phyloP scores from a whole-genome alignment of 495 filamentous ascomycete species.

The Hypoxylon crocopeplum region DNA sequence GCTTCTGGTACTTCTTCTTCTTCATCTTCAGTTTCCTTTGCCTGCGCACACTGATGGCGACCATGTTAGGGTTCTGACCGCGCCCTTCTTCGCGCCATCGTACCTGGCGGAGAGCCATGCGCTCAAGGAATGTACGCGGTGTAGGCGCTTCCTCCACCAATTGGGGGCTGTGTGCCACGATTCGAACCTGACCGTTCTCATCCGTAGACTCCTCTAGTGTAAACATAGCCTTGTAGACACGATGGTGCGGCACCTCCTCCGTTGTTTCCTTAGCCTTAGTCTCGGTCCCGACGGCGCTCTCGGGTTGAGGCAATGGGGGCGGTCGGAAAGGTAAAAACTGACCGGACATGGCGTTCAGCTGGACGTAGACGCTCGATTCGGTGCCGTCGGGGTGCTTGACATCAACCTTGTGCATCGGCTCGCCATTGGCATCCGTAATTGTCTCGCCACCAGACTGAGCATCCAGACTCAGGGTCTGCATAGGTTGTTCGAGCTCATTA shows the following conservation, averaged over 20 bases:
- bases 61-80: slow-evolving; percentile 52
- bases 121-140: slow-evolving; percentile 57
- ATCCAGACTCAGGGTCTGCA: slow-evolving; percentile 47
- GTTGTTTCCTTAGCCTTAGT: slow-evolving; percentile 40
- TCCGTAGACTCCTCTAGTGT: slow-evolving; percentile 80
- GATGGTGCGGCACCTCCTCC: slow-evolving; percentile 53
- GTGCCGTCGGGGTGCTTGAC: slow-evolving; percentile 60
- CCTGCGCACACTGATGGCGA: slow-evolving; percentile 84
- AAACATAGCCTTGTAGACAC: slow-evolving; percentile 78
- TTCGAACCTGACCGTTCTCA: slow-evolving; percentile 68
- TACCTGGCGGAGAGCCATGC: slow-evolving; percentile 57
- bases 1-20: slow-evolving; percentile 99
- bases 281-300: slow-evolving; percentile 41
- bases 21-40: slow-evolving; percentile 97
- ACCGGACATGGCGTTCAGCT: slow-evolving; percentile 55
- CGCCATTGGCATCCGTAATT: slow-evolving; percentile 35
- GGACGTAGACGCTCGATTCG: slow-evolving; percentile 51
- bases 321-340: slow-evolving; percentile 78
- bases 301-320: slow-evolving; percentile 73
- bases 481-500: slow-evolving; percentile 70
- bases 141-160: slow-evolving; percentile 51
- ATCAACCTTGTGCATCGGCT: slow-evolving; percentile 45
- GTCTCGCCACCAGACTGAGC: slow-evolving; percentile 39
- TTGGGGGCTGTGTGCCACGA: slow-evolving; percentile 58
- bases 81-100: slow-evolving; percentile 54